phyloP scores from a whole-genome alignment of 2,329 filamentous ascomycete species.

The Corinectria fuckeliana region DNA sequence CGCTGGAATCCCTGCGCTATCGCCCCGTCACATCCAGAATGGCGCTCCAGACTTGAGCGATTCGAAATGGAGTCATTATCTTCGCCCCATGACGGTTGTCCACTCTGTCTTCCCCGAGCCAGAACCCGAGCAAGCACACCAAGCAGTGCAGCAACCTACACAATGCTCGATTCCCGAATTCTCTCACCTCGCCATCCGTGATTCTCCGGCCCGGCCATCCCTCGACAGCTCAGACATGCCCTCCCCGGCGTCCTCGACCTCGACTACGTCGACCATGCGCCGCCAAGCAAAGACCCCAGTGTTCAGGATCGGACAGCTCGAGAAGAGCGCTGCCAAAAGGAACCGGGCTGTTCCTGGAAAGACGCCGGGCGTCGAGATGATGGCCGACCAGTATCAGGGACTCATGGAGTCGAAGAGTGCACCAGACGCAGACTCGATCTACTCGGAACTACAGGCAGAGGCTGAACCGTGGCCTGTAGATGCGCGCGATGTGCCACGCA shows the following conservation, averaged over 20 bases:
- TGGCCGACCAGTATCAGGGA: conserved; percentile 59
- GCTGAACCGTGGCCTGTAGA: conserved; percentile 16
- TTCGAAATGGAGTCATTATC: conserved; percentile 39
- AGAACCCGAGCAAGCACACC: conserved; percentile 22
- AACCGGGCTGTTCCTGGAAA: conserved; percentile 39
- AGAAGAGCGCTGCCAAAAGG: conserved; percentile 40
- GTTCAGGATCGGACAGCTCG: conserved; percentile 56
- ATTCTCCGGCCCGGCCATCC: conserved; percentile 29
- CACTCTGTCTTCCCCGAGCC: conserved; percentile 22
- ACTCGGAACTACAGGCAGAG: conserved; percentile 21
- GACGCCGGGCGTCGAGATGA: conserved; percentile 53
- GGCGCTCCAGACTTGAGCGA: conserved; percentile 38
- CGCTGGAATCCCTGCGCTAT: conserved; percentile 20
- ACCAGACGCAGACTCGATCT: conserved; percentile 44
- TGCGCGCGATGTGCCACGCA: conserved; percentile 26
- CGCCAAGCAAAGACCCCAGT: conserved; percentile 61
- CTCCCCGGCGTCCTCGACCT: conserved; percentile 46
- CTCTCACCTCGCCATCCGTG: conserved; percentile 33
- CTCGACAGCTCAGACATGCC: conserved; percentile 35
- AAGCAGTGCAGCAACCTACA: conserved; percentile 24
- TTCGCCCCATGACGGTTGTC: conserved; percentile 33
- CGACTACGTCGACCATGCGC: conserved; percentile 44
- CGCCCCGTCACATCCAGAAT: conserved; percentile 27
- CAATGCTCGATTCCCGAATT: conserved; percentile 36
- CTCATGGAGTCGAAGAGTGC: conserved; percentile 49